Percentiles rank a stretch among this genome's conserved stretches.
Conservation (phyloP, 306 rosid genomes). For the Elaeagnus macrophylla region DNA sequence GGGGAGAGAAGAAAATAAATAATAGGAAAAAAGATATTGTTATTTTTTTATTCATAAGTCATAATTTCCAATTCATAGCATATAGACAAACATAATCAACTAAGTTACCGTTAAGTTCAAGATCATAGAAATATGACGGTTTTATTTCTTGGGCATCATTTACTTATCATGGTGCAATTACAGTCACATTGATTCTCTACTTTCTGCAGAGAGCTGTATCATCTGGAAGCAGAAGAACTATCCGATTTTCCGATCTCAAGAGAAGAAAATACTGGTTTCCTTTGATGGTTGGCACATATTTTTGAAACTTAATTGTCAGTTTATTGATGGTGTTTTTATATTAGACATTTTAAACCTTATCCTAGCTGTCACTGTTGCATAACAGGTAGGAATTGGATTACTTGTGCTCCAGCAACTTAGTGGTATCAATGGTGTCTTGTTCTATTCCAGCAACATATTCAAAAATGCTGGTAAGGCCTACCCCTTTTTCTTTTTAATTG, state of each 20-base stretch:
- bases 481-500: constrained; percentile 5
- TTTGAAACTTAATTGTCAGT: neutral
- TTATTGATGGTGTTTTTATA: constrained; percentile 9
- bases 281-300: constrained; percentile 41
- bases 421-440: constrained; percentile 76
- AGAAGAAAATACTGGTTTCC: constrained; percentile 83
- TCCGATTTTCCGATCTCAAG: constrained; percentile 63
- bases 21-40: neutral
- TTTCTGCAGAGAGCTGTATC: constrained; percentile 53
- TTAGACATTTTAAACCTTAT: constrained; percentile 10
- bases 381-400: constrained; percentile 68
- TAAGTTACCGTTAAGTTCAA: too few relatives aligned
- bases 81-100: too few relatives aligned
- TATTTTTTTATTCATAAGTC: too few relatives aligned
- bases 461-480: constrained; percentile 54
- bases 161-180: constrained; percentile 5
- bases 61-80: too few relatives aligned
- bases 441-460: constrained; percentile 79
- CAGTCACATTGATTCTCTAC: constrained; percentile 12
- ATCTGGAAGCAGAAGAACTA: constrained; percentile 47
- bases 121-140: constrained; percentile 6
- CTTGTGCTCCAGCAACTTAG: constrained; percentile 73
- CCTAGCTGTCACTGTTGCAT: constrained; percentile 10
- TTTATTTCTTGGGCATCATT: constrained; percentile 11
- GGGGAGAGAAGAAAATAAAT: neutral